Evolutionary conservation across 306 rosid species (phyloP).

Genomic region (Carpinus fangiana): DNA sequence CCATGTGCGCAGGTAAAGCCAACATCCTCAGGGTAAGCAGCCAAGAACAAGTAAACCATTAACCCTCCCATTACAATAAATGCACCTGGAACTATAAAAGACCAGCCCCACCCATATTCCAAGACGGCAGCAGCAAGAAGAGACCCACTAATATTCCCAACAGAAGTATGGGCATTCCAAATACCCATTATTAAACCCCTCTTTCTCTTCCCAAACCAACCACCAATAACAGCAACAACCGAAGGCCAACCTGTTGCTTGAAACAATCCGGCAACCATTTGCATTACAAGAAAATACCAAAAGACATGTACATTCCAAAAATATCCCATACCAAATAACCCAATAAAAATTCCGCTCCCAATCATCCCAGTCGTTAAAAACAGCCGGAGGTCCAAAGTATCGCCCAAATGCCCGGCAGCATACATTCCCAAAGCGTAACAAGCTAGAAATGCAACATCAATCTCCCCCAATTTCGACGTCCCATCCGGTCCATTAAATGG

Average conservation of each 20-base stretch:
- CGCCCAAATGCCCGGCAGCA: constrained; percentile 77
- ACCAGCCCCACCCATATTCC: constrained; percentile 93
- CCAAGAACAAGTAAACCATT: constrained; percentile 55
- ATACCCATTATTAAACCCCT: constrained; percentile 82
- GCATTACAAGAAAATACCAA: constrained; percentile 61
- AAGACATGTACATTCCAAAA: constrained; percentile 64
- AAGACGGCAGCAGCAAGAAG: constrained; percentile 75
- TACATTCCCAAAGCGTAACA: constrained; percentile 74
- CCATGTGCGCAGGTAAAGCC: constrained; percentile 35
- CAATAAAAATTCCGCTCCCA: constrained; percentile 72
- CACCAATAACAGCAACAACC: constrained; percentile 83
- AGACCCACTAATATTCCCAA: constrained; percentile 77
- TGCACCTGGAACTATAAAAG: constrained; percentile 55
- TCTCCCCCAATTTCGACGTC: constrained; percentile 65
- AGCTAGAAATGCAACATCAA: constrained; percentile 69
- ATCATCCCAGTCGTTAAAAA: constrained; percentile 66
- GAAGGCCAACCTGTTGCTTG: constrained; percentile 94
- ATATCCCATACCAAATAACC: constrained; percentile 72
- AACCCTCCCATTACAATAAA: constrained; percentile 61
- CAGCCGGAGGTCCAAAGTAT: constrained; percentile 58
- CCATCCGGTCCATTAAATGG: constrained; percentile 69
- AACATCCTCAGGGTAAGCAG: constrained; percentile 74
- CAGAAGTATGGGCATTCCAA: constrained; percentile 86
- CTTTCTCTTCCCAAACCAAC: constrained; percentile 85
- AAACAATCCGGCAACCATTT: constrained; percentile 75